These are phyloP conservation scores for Globisporangium paroecandrum DNA, from an alignment of 352 stramenopile species.

Conservation along the genomic window DNA sequence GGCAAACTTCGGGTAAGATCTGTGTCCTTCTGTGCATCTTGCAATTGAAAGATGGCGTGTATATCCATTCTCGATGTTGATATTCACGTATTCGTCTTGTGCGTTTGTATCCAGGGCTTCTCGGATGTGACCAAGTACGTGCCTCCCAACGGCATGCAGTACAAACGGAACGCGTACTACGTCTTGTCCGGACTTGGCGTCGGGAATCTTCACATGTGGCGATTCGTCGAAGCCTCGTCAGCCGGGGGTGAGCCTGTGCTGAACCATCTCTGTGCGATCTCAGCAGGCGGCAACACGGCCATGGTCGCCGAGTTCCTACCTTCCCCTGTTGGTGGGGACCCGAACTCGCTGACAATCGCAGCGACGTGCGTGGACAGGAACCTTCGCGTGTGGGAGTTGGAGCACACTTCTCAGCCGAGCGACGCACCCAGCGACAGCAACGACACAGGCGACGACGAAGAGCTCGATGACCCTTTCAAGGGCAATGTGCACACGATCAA, in stretches of 20 bases:
- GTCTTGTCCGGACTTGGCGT: slow-evolving; percentile 70
- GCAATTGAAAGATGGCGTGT: background rate
- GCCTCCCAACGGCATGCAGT: slow-evolving; percentile 4
- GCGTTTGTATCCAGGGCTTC: slow-evolving; percentile 51
- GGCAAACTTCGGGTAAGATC: slow-evolving; percentile 48
- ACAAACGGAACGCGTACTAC: slow-evolving; percentile 58
- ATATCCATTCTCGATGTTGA: background rate
- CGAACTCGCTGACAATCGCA: slow-evolving; percentile 37
- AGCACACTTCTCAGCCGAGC: slow-evolving; percentile 24
- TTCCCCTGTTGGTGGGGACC: slow-evolving; percentile 12
- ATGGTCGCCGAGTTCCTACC: slow-evolving; percentile 53
- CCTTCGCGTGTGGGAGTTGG: slow-evolving; percentile 64
- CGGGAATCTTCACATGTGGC: slow-evolving; percentile 69
- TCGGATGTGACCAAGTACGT: slow-evolving; percentile 59
- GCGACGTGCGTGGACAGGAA: slow-evolving; percentile 54
- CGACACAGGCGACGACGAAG: slow-evolving; percentile 23
- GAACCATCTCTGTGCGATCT: slow-evolving; percentile 56
- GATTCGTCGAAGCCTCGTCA: slow-evolving; percentile 46
- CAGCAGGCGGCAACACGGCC: slow-evolving; percentile 52
- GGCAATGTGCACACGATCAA: slow-evolving; percentile 35
- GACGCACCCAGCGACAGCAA: slow-evolving; percentile 21
- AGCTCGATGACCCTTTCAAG: slow-evolving; percentile 9
- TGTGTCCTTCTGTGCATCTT: background rate
- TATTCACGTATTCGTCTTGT: slow-evolving; percentile 12
- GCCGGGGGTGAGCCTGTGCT: slow-evolving; percentile 31